Conservation (phyloP, 805 yeast genomes). For the Danielia reshetovae region DNA sequence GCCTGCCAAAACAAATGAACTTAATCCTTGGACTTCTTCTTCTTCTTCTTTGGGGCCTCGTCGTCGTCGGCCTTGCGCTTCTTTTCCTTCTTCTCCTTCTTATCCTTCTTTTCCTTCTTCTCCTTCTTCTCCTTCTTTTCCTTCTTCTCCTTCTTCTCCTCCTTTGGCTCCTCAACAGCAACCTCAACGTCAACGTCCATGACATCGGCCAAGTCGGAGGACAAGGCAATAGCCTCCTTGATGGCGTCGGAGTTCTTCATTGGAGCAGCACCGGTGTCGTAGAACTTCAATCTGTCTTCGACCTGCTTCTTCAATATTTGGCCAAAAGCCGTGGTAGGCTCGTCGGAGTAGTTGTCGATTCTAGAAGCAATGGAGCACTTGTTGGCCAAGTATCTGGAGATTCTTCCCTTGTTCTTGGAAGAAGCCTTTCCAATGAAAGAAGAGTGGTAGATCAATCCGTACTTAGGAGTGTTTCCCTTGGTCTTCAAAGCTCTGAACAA, state of each 20-base stretch:
- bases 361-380: constrained; percentile 98
- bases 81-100: constrained; percentile 25
- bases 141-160: constrained; percentile 25
- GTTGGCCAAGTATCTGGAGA: constrained; percentile 97
- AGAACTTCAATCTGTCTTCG: constrained; percentile 93
- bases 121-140: constrained; percentile 31
- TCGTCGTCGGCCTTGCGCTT: constrained; percentile 35
- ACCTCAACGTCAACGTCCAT: constrained; percentile 20
- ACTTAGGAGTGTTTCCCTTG: constrained; percentile 94
- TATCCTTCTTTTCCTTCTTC: constrained; percentile 31
- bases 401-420: constrained; percentile 99
- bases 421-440: constrained; percentile 92
- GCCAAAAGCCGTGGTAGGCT: constrained; percentile 89
- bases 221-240: constrained; percentile 78
- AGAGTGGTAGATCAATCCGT: constrained; percentile 93
- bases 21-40: constrained; percentile 45
- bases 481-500: constrained; percentile 94
- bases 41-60: constrained; percentile 38
- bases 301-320: constrained; percentile 90
- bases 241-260: constrained; percentile 95
- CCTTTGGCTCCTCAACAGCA: constrained; percentile 21
- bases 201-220: constrained; percentile 47
- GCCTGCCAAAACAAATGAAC: too few species aligned
- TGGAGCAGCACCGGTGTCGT: constrained; percentile 95
- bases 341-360: constrained; percentile 95